Conservation (phyloP, 257 asterid genomes). For the Penstemon barbatus region DNA sequence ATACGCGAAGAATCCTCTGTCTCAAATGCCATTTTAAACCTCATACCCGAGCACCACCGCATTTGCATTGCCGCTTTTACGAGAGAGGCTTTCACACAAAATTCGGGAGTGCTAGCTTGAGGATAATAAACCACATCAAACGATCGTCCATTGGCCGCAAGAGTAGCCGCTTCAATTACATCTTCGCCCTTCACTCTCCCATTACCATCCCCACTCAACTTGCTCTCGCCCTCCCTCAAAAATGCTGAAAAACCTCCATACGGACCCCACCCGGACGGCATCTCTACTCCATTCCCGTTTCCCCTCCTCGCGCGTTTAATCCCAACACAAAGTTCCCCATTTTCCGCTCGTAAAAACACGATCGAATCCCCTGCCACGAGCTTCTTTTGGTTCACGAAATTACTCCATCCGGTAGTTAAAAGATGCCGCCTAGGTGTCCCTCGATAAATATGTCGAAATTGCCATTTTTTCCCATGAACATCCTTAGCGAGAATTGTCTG, state of each 20-base stretch:
- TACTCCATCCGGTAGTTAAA: constrained; percentile 93
- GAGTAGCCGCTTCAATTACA: constrained; percentile 73
- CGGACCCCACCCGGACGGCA: constrained; percentile 66
- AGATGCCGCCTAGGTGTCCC: constrained; percentile 98
- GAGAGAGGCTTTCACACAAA: constrained; percentile 73
- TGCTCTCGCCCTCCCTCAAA: constrained; percentile 60
- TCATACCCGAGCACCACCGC: constrained; percentile 87
- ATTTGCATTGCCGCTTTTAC: constrained; percentile 69
- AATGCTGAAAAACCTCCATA: constrained; percentile 70
- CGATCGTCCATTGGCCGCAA: constrained; percentile 65
- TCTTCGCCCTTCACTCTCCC: constrained; percentile 61
- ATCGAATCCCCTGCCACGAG: constrained; percentile 93
- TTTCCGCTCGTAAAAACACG: constrained; percentile 79
- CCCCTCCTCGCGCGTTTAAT: constrained; percentile 82
- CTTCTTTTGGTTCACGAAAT: constrained; percentile 89
- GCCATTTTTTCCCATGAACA: constrained; percentile 93
- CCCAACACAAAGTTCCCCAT: constrained; percentile 86
- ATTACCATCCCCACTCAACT: constrained; percentile 34
- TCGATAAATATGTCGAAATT: constrained; percentile 84
- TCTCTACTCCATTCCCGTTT: constrained; percentile 62
- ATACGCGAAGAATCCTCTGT: constrained; percentile 94
- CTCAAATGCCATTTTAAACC: constrained; percentile 95
- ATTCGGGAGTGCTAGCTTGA: constrained; percentile 90
- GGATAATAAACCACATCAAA: constrained; percentile 91
- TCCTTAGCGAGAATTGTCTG: constrained; percentile 77